These are phyloP conservation scores for Ophiostoma ulmi DNA, from an alignment of 2,329 filamentous ascomycete genomes.

Conservation along the genomic window DNA sequence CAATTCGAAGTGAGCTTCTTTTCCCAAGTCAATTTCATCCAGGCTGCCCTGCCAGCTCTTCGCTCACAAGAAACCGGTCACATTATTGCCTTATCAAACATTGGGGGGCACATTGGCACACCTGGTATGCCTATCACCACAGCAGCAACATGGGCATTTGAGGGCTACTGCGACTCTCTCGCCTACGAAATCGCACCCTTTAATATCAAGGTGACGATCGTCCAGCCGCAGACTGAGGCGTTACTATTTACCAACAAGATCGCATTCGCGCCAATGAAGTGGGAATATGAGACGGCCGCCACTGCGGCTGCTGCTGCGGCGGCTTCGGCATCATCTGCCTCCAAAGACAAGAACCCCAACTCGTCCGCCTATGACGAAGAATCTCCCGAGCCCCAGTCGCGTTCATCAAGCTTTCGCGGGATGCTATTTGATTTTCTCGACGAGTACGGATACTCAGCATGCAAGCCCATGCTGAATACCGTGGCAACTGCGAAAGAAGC, in stretches of 20 bases:
- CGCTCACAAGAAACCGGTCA: constrained; percentile 78
- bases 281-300: constrained; percentile 45
- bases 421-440: constrained; percentile 78
- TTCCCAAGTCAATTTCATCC: constrained; percentile 92
- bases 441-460: constrained; percentile 61
- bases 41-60: constrained; percentile 74
- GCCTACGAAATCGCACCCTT: constrained; percentile 96
- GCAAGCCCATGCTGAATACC: constrained; percentile 33
- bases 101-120: constrained; percentile 87
- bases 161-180: constrained; percentile 91
- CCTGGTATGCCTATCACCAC: constrained; percentile 88
- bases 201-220: constrained; percentile 91
- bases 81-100: constrained; percentile 82
- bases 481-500: constrained; percentile 56
- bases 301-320: constrained; percentile 60
- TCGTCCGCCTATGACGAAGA: neutral
- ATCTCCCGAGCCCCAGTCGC: constrained; percentile 7
- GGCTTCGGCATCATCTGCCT: constrained; percentile 38
- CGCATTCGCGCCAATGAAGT: constrained; percentile 73
- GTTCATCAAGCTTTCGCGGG: constrained; percentile 72
- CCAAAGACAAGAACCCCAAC: neutral
- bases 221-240: constrained; percentile 93
- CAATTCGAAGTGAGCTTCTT: constrained; percentile 97
- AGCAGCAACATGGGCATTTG: constrained; percentile 87
- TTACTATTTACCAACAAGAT: constrained; percentile 81